These are phyloP conservation scores for Thermochaetoides dissita DNA, from an alignment of 2,329 filamentous ascomycete species.

Conservation along the genomic window DNA sequence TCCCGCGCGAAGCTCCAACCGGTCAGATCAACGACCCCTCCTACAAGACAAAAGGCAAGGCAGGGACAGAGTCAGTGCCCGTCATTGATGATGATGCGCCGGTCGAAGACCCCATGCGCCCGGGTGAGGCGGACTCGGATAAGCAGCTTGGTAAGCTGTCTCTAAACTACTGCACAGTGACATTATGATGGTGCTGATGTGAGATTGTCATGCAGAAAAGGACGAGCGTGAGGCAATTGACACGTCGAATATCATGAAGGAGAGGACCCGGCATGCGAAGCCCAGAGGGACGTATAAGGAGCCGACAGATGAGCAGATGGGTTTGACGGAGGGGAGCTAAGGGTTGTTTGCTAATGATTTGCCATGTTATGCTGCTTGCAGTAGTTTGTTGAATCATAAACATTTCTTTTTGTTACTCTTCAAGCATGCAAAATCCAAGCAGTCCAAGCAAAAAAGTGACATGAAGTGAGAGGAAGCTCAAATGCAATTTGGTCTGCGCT, in stretches of 20 bases:
- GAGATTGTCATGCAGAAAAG: conserved; percentile 3
- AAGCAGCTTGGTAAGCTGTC: conserved; percentile 8
- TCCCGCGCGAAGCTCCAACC: conserved; percentile 5
- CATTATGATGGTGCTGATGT: not conserved
- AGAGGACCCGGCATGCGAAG: conserved; percentile 5
- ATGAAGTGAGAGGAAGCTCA: no score
- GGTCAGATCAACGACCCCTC: conserved; percentile 11
- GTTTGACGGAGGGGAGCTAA: conserved; percentile 2
- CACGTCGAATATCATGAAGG: conserved; percentile 8
- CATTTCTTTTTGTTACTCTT: no score
- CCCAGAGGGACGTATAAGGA: conserved; percentile 8
- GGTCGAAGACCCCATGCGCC: conserved; percentile 6
- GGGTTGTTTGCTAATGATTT: no score
- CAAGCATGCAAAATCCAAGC: no score
- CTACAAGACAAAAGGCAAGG: conserved; percentile 6
- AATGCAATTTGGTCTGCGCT: no score
- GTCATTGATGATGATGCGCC: conserved; percentile 10
- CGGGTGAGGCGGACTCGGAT: conserved; percentile 7
- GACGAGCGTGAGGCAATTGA: conserved; percentile 13
- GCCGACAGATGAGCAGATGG: conserved; percentile 10
- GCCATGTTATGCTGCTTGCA: no score
- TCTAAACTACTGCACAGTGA: not conserved
- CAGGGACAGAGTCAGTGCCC: conserved; percentile 3
- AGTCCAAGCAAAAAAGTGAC: no score
- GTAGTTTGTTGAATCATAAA: no score